These are phyloP conservation scores for Plantago coronopus DNA, from an alignment of 305 asterid genomes.

Conservation along the genomic window DNA sequence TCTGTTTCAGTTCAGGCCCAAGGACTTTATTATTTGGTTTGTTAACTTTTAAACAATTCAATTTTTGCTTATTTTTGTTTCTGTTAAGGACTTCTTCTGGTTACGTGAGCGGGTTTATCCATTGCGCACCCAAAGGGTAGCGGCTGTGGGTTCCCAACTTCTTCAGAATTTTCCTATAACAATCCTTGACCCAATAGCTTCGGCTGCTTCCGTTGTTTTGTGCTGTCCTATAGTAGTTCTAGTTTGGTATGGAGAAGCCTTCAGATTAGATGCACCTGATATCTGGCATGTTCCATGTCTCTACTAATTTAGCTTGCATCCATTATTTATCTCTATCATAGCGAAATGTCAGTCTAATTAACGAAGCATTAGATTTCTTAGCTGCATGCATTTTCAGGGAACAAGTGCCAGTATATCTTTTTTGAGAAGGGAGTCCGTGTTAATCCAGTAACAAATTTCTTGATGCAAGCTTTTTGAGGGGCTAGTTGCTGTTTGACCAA, in stretches of 20 bases:
- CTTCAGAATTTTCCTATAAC: too few species aligned
- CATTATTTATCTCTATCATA: neutral
- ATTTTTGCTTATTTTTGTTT: too few species aligned
- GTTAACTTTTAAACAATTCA: neutral
- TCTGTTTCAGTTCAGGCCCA: neutral
- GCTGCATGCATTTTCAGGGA: neutral
- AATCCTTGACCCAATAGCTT: too few species aligned
- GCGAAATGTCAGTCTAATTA: neutral
- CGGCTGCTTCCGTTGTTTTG: slow-evolving; percentile 1
- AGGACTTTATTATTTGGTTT: neutral
- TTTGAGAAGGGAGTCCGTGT: neutral
- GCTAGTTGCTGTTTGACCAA: neutral
- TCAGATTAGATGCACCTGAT: neutral
- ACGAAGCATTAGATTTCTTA: neutral
- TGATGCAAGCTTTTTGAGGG: too few species aligned
- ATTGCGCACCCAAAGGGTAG: too few species aligned
- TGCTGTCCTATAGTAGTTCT: neutral
- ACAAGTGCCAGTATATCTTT: neutral
- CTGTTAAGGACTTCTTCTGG: too few species aligned
- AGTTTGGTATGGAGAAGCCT: neutral
- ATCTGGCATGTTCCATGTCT: neutral
- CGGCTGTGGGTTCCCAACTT: too few species aligned
- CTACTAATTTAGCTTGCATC: neutral
- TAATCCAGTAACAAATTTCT: too few species aligned
- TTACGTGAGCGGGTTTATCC: too few species aligned